Evolutionary conservation across 371 early-diverging fungal genomes (phyloP).

Genomic region (Nematocida homosporus): DNA sequence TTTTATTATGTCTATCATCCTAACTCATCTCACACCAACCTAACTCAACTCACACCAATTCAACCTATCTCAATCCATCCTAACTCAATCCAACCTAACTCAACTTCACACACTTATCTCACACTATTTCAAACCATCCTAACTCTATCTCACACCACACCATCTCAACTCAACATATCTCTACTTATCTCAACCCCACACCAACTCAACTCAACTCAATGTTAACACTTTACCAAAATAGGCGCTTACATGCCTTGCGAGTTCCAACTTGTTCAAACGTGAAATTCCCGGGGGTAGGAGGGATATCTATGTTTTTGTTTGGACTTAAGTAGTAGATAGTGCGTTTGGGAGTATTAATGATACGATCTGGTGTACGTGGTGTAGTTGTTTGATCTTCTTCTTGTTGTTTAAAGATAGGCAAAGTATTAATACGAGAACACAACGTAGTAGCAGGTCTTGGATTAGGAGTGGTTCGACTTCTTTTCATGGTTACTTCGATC

Average conservation of each 20-base stretch:
- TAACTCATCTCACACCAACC: too few relatives aligned
- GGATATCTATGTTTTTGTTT: constrained; percentile 5
- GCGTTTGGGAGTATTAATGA: constrained; percentile 11
- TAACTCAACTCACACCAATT: too few relatives aligned
- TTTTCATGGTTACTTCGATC: constrained; percentile 24
- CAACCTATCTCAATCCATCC: too few relatives aligned
- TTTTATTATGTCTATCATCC: too few relatives aligned
- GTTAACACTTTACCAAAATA: constrained; percentile 14
- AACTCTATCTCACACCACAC: too few relatives aligned
- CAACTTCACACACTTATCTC: too few relatives aligned
- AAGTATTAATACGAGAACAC: neutral
- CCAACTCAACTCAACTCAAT: too few relatives aligned
- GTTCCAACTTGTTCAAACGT: too few relatives aligned
- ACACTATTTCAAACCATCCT: too few relatives aligned
- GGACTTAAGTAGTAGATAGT: constrained; percentile 7
- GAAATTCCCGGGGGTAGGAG: constrained; percentile 27
- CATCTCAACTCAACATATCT: too few relatives aligned
- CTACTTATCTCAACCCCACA: too few relatives aligned
- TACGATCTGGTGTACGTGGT: constrained; percentile 22
- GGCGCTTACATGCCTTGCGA: constrained; percentile 33
- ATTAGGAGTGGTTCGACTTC: neutral
- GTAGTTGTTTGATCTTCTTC: neutral
- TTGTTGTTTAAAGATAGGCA: constrained; percentile 1
- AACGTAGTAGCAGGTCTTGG: neutral
- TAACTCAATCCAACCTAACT: too few relatives aligned